Evolutionary conservation across 768 basidiomycete species (phyloP), one percentile per base, ranked within the genome.

Genomic region (Agaricus subrufescens): DNA sequence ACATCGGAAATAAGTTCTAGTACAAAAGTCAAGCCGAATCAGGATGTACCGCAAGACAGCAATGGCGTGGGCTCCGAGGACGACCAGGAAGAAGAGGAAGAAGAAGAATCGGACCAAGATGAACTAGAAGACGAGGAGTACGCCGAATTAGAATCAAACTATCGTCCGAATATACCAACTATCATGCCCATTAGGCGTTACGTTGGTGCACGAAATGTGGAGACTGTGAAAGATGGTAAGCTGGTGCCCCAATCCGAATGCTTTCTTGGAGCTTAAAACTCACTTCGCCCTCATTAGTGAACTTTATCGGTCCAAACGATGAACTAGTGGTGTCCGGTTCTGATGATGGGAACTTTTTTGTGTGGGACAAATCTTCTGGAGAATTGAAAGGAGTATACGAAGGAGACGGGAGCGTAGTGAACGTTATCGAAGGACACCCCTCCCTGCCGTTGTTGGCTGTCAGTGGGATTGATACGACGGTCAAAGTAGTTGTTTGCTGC

Each of bases 221-320:
- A 84, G 58, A 96, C 94, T 0, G 80, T 92, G 42, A 96, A 96
- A 69, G 93, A 94, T 66, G 91, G 93, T 87, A 60, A 63, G 85
- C 65, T 9, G 50, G 23, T 50, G 12, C 29, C 19, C 46, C n/a
- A 12, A 26, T 25, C 23, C 48, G 31, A n/a, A 14, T 49, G 23
- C 23, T 51, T 27, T 29, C 30, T 30, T 7, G n/a, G 25, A 39
- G 40, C 56, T 38, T 60, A 45, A 49, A 8, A 27, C 40, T 25
- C 15, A 12, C 11, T 48, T 25, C 56, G 0, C 57, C 40, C 12
- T 19, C 12, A 12, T 5, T 42, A 93, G 92, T 92, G 38, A 94
- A 91, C 67, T 94, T 91, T 66, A 70, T 94, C 39, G 93, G 93
- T 0, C 84, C 87, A 5, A 69, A 71, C 43, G 87, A 92, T 52